phyloP scores from a whole-genome alignment of 2,329 filamentous ascomycete species.

The Cladosporium sp. region DNA sequence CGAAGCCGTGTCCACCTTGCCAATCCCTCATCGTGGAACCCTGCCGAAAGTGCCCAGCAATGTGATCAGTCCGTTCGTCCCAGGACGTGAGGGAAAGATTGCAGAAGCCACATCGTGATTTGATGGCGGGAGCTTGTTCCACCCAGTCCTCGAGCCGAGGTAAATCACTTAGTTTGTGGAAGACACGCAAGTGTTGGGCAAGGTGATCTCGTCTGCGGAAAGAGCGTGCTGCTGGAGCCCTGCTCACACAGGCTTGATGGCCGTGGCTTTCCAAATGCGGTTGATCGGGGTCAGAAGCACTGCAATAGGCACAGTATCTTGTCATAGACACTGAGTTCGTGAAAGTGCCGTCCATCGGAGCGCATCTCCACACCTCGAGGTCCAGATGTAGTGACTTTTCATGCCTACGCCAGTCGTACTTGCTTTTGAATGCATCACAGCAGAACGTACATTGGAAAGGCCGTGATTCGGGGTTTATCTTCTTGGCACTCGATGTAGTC shows the following conservation, averaged over 20 bases:
- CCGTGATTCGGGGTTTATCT: background rate
- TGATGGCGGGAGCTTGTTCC: background rate
- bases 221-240: background rate
- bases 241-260: background rate
- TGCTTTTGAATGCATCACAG: slow-evolving; percentile 10
- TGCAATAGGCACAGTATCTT: background rate
- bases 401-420: slow-evolving; percentile 12
- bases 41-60: slow-evolving; percentile 4
- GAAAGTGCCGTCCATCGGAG: background rate
- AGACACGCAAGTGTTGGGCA: slow-evolving; percentile 6
- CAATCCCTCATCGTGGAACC: slow-evolving; percentile 6
- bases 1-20: slow-evolving; percentile 8
- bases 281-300: background rate
- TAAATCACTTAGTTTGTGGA: background rate
- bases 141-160: background rate
- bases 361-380: slow-evolving; percentile 6
- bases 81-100: background rate
- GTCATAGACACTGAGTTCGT: background rate
- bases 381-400: slow-evolving; percentile 10
- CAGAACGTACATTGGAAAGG: slow-evolving; percentile 12
- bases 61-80: slow-evolving; percentile 5
- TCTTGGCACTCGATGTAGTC: background rate
- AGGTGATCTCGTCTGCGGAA: slow-evolving; percentile 10
- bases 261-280: background rate
- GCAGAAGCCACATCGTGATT: slow-evolving; percentile 9